Evolutionary conservation across 208 protist species (phyloP), one percentile per base, ranked within the genome.

Genomic region (Trypanosoma congolense): DNA sequence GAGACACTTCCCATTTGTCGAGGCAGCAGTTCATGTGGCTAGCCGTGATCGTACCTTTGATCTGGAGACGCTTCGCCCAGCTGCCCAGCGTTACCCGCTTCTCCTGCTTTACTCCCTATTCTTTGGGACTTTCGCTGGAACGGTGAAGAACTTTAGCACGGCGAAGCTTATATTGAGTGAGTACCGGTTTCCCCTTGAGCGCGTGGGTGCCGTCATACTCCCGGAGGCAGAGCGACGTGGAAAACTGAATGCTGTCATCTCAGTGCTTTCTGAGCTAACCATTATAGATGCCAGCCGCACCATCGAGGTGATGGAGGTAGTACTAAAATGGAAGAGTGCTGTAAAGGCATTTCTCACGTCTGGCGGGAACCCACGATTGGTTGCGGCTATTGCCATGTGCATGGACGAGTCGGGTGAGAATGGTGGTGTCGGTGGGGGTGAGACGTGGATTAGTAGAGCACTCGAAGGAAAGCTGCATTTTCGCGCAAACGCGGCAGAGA

Each of bases 361-460:
- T 51, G 83, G 81, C 48, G 73, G 81, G 36, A 89, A 84, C 60
- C 76, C 88, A 9, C 82, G 84, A 18, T 61, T 95, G 31, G 80
- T 89, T n/a, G 84, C 87, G 14, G 84, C 79, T 8, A 70, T 91
- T 33, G 83, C 82, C n/a, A 90, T 92, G 75, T 92, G 88, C 74
- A 88, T 90, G 77, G 77, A 89, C 36, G 88, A 92, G 47, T 73
- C 67, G 3, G 70, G 70, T n/a, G 81, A 95, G 56, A 51, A 68
- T 19, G 48, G 21, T n/a, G 42, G 42, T n/a, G 21, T 8, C n/a
- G 42, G 42, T 46, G 42, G 10, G 6, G 78, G 75, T 51, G 82
- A 95, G 47, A 76, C 83, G 53, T 92, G 84, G 84, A 75, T 95
- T 51, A 80, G 87, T 49, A 67, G 66, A 19, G 82, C 88, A 19